A percentile compares a stretch with the other conserved stretches of the same genome.
These are phyloP conservation scores for Vitis rotundifolia DNA, from an alignment of 164 flowering plant species.

Conservation along the genomic window DNA sequence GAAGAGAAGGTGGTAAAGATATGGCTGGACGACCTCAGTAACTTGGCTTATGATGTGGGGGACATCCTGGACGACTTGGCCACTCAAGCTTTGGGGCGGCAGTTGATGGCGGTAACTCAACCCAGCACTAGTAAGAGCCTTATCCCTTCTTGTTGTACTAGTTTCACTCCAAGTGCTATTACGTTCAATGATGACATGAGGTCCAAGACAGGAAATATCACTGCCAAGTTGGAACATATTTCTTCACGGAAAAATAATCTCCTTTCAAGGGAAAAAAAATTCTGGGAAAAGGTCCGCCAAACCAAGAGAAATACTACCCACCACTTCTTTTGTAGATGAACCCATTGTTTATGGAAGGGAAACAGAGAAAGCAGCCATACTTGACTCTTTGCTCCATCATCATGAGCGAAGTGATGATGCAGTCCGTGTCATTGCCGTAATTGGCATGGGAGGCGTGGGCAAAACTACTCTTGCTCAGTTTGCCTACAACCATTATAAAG, in stretches of 20 bases:
- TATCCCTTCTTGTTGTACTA: no score
- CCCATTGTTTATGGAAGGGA: constrained; percentile 3
- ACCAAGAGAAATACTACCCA: not conserved
- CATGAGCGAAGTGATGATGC: not conserved
- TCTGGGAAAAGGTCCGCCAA: no score
- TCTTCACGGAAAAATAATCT: not conserved
- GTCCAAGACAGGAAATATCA: not conserved
- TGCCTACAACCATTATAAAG: constrained; percentile 5
- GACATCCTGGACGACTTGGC: no score
- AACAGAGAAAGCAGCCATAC: not conserved
- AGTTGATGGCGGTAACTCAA: no score
- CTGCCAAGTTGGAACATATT: constrained; percentile 1
- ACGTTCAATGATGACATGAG: no score
- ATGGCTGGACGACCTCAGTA: constrained; percentile 1
- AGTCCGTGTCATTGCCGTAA: not conserved
- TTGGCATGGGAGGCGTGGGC: constrained; percentile 16
- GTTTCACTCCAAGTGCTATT: no score
- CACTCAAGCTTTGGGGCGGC: no score
- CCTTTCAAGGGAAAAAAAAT: no score
- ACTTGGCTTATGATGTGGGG: not conserved
- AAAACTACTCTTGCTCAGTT: constrained; percentile 10
- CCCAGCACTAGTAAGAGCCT: no score
- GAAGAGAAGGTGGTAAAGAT: not conserved
- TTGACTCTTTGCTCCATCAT: not conserved
- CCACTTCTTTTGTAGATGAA: not conserved